Evolutionary conservation across 805 yeast species (phyloP), one percentile per base, ranked within the genome.

Genomic region (Yarrowia yakushimensis): DNA sequence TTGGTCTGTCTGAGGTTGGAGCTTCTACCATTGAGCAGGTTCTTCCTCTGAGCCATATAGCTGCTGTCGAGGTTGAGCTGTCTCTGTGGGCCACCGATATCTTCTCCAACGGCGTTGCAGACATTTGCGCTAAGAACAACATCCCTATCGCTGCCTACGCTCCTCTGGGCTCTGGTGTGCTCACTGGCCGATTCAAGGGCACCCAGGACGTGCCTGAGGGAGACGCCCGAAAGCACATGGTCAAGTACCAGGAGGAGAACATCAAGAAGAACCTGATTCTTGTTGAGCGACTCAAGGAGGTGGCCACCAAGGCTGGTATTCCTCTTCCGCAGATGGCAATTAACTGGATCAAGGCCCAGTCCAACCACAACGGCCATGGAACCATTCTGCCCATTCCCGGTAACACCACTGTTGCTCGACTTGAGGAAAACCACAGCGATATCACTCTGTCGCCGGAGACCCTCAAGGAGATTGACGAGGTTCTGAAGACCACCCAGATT

Each of bases 381-480:
- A 77, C 75, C 64, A 78, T 89, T 45, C 70, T 91, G 48, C 96
- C 97, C 33, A 87, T 91, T 71, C 97, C 97, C 20, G 86, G 92
- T 60, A 85, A 89, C 3, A 81, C 90, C 7, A 81, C 85, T 37
- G 72, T 75, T 3, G 76, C 73, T 11, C 85, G 89, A 71, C 83
- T 87, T 17, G 77, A 78, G 50, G 87, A 83, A 70, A 91, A 90
- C 74, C 77, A 82, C 66, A 74, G 77, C 4, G 65, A 50, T 7
- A 64, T 67, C 5, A 72, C 54, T 67, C 81, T 90, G 62, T 71
- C 84, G 2, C 84, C 81, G n/a, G 81, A 71, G 0, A 90, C 87
- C 63, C 79, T 87, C 66, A 73, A 74, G 0, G 81, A 80, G 63
- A 77, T 89, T 64, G 79, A 82, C 60, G 65, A 73, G 1, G 75